A percentile compares a stretch with the other conserved stretches of the same genome.
Conservation (phyloP, 2,329 filamentous ascomycete genomes). For the Clarireedia sp. region DNA sequence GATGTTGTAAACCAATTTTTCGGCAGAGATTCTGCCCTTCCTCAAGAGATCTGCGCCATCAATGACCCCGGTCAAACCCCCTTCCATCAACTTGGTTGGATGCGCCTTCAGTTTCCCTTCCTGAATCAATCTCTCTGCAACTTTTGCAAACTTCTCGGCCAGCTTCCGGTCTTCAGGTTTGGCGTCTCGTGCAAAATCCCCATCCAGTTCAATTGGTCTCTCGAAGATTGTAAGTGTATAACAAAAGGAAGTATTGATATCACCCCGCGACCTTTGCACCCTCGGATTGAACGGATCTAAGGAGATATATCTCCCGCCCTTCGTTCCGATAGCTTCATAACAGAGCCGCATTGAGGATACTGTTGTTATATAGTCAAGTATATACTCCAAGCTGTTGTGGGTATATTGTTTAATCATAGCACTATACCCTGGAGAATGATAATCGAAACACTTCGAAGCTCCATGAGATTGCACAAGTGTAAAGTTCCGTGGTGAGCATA, state of each 20-base stretch:
- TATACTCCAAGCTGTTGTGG: conserved; percentile 30
- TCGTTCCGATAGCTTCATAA: conserved; percentile 32
- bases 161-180: conserved; percentile 3
- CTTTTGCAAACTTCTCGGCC: conserved; percentile 1
- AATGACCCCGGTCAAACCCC: background rate
- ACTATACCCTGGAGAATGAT: conserved; percentile 27
- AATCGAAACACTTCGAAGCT: conserved; percentile 37
- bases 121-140: background rate
- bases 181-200: conserved; percentile 2
- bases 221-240: conserved; percentile 2
- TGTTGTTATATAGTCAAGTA: conserved; percentile 34
- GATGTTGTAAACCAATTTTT: background rate
- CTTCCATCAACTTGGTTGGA: background rate
- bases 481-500: conserved; percentile 33
- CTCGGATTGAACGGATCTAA: conserved; percentile 11
- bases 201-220: background rate
- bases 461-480: conserved; percentile 33
- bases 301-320: conserved; percentile 25
- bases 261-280: background rate
- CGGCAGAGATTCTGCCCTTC: conserved; percentile 1
- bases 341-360: conserved; percentile 29
- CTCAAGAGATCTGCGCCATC: conserved; percentile 1
- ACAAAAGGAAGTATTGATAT: background rate
- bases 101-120: background rate
- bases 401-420: conserved; percentile 33